phyloP scores from a whole-genome alignment of 768 basidiomycete genomes.

The Lactarius pseudohatsudake region DNA sequence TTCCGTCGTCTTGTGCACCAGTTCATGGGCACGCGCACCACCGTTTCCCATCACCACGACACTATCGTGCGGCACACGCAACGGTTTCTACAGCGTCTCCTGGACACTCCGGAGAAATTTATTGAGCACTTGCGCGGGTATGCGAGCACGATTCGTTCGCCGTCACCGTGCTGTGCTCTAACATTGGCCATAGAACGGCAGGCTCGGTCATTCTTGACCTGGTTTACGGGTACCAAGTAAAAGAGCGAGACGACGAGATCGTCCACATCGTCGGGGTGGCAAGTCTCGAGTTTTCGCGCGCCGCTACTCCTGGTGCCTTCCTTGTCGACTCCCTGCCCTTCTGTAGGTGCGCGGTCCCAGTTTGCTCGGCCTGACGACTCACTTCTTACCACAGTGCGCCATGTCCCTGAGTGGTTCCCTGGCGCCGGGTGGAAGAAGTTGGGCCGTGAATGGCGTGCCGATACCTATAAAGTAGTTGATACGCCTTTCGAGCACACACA shows the following conservation, averaged over 20 bases:
- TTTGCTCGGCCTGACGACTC: neutral
- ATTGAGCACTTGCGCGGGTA: conserved; percentile 17
- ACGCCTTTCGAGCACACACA: conserved; percentile 22
- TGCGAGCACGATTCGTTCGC: neutral
- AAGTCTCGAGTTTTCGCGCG: conserved; percentile 1
- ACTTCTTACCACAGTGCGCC: conserved; percentile 22
- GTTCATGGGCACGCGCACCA: conserved; percentile 15
- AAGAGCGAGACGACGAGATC: conserved; percentile 25
- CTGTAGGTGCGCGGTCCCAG: conserved; percentile 5
- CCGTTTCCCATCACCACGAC: conserved; percentile 1
- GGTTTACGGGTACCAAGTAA: conserved; percentile 31
- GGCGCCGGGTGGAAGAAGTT: conserved; percentile 29
- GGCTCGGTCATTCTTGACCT: conserved; percentile 31
- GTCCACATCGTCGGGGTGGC: conserved; percentile 17
- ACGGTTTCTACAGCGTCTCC: conserved; percentile 1
- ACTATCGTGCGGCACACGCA: conserved; percentile 18
- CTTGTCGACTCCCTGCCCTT: conserved; percentile 17
- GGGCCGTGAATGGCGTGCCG: conserved; percentile 21
- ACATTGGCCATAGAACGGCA: neutral
- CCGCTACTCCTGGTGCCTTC: conserved; percentile 7
- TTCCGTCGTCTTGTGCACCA: conserved; percentile 10
- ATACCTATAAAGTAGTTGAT: conserved; percentile 5
- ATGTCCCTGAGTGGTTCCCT: conserved; percentile 33
- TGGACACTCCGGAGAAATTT: conserved; percentile 15
- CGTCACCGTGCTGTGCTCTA: too few relatives aligned